These are phyloP conservation scores for Penicillium antarcticum DNA, from an alignment of 495 filamentous ascomycete genomes.

Conservation along the genomic window DNA sequence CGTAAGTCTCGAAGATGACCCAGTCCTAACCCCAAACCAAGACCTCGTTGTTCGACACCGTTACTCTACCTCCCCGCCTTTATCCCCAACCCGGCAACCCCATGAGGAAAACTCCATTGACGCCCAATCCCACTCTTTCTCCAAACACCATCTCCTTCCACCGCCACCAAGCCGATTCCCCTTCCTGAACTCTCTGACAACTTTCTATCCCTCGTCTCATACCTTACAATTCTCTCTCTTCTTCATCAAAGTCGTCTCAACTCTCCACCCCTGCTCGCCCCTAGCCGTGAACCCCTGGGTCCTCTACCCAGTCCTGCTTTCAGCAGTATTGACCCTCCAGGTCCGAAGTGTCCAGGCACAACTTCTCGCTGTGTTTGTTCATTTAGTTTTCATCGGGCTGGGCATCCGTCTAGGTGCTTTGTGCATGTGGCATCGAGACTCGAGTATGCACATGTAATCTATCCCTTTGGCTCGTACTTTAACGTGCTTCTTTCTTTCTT, in stretches of 20 bases:
- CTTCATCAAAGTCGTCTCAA: conserved; percentile 51
- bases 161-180: conserved; percentile 38
- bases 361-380: conserved; percentile 20
- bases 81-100: conserved; percentile 19
- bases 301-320: conserved; percentile 56
- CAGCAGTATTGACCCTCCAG: conserved; percentile 54
- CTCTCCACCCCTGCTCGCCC: conserved; percentile 59
- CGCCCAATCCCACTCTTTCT: conserved; percentile 19
- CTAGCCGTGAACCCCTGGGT: conserved; percentile 56
- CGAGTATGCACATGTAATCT: neutral
- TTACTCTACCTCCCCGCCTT: conserved; percentile 23
- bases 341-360: conserved; percentile 25
- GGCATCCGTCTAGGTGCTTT: conserved; percentile 30
- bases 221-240: conserved; percentile 46
- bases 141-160: conserved; percentile 57
- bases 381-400: conserved; percentile 31
- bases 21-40: conserved; percentile 29
- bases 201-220: conserved; percentile 23
- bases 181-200: conserved; percentile 21
- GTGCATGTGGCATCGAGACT: conserved; percentile 30
- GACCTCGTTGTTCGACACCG: conserved; percentile 37
- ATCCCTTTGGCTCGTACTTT: neutral
- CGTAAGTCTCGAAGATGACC: conserved; percentile 13
- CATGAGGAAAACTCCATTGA: conserved; percentile 25
- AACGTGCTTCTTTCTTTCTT: neutral